A percentile compares a stretch with the other conserved stretches of the same genome.
Evolutionary conservation across 805 yeast genomes (phyloP).

Genomic region (Suhomyces canberraensis): DNA sequence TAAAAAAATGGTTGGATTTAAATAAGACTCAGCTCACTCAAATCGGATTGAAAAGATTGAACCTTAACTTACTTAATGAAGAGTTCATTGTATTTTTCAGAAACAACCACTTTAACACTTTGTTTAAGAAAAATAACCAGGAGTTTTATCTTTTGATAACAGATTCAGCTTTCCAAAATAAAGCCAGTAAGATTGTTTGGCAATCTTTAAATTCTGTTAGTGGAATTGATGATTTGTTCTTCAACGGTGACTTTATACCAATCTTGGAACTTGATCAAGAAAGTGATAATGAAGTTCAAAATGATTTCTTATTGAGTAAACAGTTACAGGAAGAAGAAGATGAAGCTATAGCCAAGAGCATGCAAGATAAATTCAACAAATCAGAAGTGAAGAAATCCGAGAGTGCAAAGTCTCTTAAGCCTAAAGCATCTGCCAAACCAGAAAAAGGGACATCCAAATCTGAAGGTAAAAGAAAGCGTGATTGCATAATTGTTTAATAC

Average conservation of each 20-base stretch:
- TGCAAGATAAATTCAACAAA: conserved; percentile 34
- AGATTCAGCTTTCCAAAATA: conserved; percentile 59
- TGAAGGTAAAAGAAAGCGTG: conserved; percentile 12
- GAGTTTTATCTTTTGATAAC: conserved; percentile 66
- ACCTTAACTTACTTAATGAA: conserved; percentile 44
- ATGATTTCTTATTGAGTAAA: conserved; percentile 37
- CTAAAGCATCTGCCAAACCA: background rate
- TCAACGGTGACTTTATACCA: conserved; percentile 62
- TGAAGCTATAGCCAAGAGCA: conserved; percentile 42
- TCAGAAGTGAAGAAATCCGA: background rate
- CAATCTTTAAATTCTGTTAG: conserved; percentile 63
- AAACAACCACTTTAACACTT: conserved; percentile 83
- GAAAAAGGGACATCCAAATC: too few species aligned
- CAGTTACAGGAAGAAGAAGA: conserved; percentile 60
- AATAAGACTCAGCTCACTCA: conserved; percentile 76
- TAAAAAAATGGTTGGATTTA: conserved; percentile 44
- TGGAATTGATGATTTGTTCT: conserved; percentile 69
- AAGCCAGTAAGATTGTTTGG: conserved; percentile 62
- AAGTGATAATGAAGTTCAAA: conserved; percentile 2
- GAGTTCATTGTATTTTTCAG: conserved; percentile 74
- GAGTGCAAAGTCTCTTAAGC: background rate
- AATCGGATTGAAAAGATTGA: conserved; percentile 54
- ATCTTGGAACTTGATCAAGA: conserved; percentile 25
- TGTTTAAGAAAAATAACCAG: conserved; percentile 48
- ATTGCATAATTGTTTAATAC: conserved; percentile 21